A percentile compares a stretch with the other conserved stretches of the same genome.
Conservation (phyloP, 305 asterid genomes). For the Solanum chacoense region DNA sequence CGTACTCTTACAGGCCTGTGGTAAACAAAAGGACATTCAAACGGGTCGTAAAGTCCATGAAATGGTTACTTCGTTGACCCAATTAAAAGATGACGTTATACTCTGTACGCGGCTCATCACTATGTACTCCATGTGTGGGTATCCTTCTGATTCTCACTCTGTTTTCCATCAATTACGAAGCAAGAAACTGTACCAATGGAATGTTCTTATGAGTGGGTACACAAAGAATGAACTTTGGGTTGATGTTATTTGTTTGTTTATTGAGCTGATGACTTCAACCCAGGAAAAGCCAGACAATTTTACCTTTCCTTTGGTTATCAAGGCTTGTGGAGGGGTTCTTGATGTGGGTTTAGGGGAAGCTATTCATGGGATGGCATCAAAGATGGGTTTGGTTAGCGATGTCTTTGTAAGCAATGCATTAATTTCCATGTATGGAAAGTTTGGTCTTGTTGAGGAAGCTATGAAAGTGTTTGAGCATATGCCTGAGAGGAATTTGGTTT, state of each 20-base stretch:
- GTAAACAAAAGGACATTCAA: constrained; percentile 4
- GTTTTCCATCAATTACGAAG: constrained; percentile 6
- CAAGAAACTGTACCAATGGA: constrained; percentile 23
- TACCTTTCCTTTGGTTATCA: constrained; percentile 26
- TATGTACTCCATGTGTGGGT: constrained; percentile 11
- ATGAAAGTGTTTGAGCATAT: constrained; percentile 8
- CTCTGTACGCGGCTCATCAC: constrained; percentile 15
- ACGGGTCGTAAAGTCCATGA: constrained; percentile 14
- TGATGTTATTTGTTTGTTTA: constrained; percentile 5
- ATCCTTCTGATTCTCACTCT: neutral
- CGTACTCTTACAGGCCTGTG: constrained; percentile 12
- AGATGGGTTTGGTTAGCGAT: constrained; percentile 9
- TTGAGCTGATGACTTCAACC: constrained; percentile 3
- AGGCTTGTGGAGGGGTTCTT: constrained; percentile 17
- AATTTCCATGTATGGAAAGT: constrained; percentile 17
- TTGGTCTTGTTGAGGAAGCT: constrained; percentile 6
- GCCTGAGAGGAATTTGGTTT: constrained; percentile 19
- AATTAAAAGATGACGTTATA: constrained; percentile 6
- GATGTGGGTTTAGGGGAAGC: constrained; percentile 15
- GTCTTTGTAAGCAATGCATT: constrained; percentile 17
- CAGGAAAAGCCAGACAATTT: constrained; percentile 13
- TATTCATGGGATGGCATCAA: constrained; percentile 16
- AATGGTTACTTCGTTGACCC: neutral
- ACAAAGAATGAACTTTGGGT: constrained; percentile 12
- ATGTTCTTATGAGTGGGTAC: constrained; percentile 19